Evolutionary conservation across 2,329 filamentous ascomycete species (phyloP).

Genomic region (Colletotrichum tamarilloi): DNA sequence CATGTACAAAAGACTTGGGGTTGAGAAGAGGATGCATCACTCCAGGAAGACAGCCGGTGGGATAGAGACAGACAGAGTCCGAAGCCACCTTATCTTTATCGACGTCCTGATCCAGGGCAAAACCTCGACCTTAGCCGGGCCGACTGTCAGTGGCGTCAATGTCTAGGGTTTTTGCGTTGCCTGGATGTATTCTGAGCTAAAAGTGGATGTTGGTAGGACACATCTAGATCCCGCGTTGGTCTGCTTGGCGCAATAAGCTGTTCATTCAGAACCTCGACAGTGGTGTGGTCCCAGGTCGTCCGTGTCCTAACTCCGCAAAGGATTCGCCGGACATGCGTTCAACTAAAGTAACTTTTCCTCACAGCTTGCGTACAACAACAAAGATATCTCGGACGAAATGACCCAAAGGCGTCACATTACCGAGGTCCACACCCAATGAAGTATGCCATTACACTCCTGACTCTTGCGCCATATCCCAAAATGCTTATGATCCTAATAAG

Average conservation of each 20-base stretch:
- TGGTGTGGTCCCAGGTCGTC: background rate
- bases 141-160: background rate
- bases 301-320: background rate
- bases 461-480: background rate
- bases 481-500: background rate
- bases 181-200: background rate
- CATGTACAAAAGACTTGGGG: no score
- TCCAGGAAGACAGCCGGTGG: no score
- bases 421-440: background rate
- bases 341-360: background rate
- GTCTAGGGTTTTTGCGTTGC: background rate
- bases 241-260: background rate
- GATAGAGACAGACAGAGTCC: background rate
- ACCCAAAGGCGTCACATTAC: background rate
- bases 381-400: background rate
- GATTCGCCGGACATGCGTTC: background rate
- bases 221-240: no score
- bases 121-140: background rate
- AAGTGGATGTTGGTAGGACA: background rate
- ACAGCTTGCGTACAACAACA: background rate
- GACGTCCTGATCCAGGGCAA: background rate
- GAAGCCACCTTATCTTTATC: background rate
- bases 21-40: no score
- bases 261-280: no score
- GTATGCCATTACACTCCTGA: background rate